Base-by-base conservation (phyloP, 1,284 basidiomycete species). In the Quambalaria eucalypti region DNA sequence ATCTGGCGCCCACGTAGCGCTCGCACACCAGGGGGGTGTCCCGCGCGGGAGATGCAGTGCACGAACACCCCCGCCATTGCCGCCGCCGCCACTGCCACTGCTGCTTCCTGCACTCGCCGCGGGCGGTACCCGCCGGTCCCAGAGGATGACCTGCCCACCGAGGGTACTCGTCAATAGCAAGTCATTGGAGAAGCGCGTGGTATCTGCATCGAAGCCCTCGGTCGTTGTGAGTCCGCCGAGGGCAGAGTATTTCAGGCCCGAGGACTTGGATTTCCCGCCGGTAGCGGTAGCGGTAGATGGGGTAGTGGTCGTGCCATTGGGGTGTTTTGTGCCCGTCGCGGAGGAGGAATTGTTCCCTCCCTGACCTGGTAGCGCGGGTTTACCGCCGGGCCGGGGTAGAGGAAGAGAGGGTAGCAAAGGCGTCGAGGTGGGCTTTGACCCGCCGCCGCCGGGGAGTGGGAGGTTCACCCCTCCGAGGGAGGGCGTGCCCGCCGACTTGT, bases 1-100 rank as follows among this genome's bases (percentile, higher is more conserved):
- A 62, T 89, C 85, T 2, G 85, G 82, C 16, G 88, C 90, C 90
- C 92, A 98, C 46, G 60, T 56, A 1, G 67, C 68, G 9, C 55
- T 50, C 28, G 92, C 83, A 77, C 90, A 95, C 92, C 92, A 96
- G 0, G 92, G 92, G 23, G 91, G 90, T 9, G 89, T 90, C 76
- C 87, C 88, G 60, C 89, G 87, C 63, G 85, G 87, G 77, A 91
- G 83, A 80, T 86, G 84, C 44, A 97, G 77, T 55, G 90, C 80
- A 23, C 90, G 89, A 1, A 93, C 87, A 4, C 88, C 87, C 28
- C 51, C 50, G 33, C 42, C 39, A 26, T 74, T 88, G 86, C 62
- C 56, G 16, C 16, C 36, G 5, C 25, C 42, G 31, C 16, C 9
- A 33, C 9, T n/a, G 53, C 1, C 28, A 64, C 53, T 29, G 76